A percentile compares a stretch with the other conserved stretches of the same genome.
phyloP scores from a whole-genome alignment of 148 eudicot species.

The Nepenthes gracilis region DNA sequence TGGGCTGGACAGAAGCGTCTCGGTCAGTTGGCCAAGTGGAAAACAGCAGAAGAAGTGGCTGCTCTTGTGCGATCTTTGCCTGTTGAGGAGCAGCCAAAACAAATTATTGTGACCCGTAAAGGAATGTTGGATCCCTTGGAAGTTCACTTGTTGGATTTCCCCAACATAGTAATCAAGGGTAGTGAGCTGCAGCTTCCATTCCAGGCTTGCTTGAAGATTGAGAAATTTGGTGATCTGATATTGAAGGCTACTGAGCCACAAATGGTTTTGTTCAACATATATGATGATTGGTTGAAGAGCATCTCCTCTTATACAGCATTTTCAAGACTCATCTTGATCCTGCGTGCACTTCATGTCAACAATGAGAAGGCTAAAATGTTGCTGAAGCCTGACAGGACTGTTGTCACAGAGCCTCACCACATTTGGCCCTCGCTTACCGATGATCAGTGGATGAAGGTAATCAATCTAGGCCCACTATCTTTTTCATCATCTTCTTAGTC shows the following conservation, averaged over 20 bases:
- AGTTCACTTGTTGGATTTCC: constrained; percentile 95
- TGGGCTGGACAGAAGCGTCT: constrained; percentile 99
- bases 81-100: constrained; percentile 97
- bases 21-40: constrained; percentile 99
- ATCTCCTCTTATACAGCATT: constrained; percentile 96
- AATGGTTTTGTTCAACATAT: constrained; percentile 97
- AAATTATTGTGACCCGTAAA: constrained; percentile 95
- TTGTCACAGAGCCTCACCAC: constrained; percentile 94
- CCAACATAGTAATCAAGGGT: constrained; percentile 97
- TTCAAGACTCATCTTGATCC: constrained; percentile 86
- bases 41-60: constrained; percentile 97
- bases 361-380: constrained; percentile 99
- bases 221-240: constrained; percentile 97
- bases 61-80: constrained; percentile 96
- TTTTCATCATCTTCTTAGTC: too few relatives aligned
- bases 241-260: constrained; percentile 98
- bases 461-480: too few relatives aligned
- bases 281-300: constrained; percentile 99
- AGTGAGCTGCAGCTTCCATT: constrained; percentile 98
- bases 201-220: constrained; percentile 99
- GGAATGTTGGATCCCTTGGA: constrained; percentile 99
- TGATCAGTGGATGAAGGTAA: constrained; percentile 99
- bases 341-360: constrained; percentile 97
- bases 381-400: constrained; percentile 92
- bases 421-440: constrained; percentile 97